Percentiles rank a stretch among this genome's conserved stretches.
These are phyloP conservation scores for Trypanosoma conorhini DNA, from an alignment of 208 protist species.

Conservation along the genomic window DNA sequence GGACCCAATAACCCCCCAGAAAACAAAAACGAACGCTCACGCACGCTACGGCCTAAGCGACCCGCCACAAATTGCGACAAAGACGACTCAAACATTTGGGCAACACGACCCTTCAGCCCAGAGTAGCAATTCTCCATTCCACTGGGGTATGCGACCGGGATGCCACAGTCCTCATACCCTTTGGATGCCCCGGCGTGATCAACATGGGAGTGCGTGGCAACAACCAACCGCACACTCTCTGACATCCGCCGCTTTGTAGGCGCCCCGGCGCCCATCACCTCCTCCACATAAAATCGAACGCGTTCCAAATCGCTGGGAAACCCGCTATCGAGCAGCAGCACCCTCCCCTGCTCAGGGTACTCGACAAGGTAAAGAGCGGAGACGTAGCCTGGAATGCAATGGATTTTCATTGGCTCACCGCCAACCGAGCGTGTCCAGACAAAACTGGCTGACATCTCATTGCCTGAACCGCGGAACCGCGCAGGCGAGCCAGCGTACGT, in stretches of 20 bases:
- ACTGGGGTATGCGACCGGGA: constrained; percentile 30
- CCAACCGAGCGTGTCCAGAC: constrained; percentile 23
- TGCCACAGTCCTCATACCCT: constrained; percentile 29
- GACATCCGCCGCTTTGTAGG: constrained; percentile 25
- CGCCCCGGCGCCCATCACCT: constrained; percentile 29
- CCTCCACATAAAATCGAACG: constrained; percentile 45
- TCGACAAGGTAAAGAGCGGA: constrained; percentile 43
- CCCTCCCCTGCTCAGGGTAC: constrained; percentile 32
- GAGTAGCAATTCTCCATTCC: constrained; percentile 35
- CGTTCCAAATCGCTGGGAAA: constrained; percentile 41
- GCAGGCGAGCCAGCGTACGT: constrained; percentile 38
- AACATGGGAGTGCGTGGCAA: constrained; percentile 47
- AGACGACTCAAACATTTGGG: constrained; percentile 33
- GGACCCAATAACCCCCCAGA: constrained; percentile 37
- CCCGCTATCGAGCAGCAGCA: constrained; percentile 51
- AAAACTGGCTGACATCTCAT: constrained; percentile 38
- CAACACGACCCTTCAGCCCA: constrained; percentile 18
- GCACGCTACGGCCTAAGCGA: constrained; percentile 30
- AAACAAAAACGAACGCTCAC: constrained; percentile 35
- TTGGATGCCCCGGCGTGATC: constrained; percentile 45
- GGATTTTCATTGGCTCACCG: constrained; percentile 39
- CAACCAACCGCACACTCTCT: constrained; percentile 37
- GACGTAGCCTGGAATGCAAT: constrained; percentile 46
- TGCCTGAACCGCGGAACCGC: constrained; percentile 23
- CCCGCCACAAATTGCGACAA: constrained; percentile 32